Percentiles rank a stretch among this genome's conserved stretches.
phyloP scores from a whole-genome alignment of 2,329 filamentous ascomycete species.

The Aureobasidium zeae region DNA sequence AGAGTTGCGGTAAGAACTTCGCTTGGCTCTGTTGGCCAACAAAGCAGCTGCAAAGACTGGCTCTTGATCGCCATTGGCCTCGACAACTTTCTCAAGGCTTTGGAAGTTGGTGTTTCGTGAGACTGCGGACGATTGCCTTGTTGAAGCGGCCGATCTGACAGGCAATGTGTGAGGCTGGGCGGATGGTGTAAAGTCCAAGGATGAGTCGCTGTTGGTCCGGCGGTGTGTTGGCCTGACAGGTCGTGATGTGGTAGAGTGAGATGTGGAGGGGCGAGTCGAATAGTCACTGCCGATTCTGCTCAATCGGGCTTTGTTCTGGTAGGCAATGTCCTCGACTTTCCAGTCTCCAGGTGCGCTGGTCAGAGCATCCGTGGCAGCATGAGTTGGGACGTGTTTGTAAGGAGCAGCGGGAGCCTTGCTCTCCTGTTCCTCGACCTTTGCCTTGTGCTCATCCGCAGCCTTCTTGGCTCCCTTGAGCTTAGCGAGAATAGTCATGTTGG shows the following conservation, averaged over 20 bases:
- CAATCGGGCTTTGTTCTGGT: slow-evolving; percentile 12
- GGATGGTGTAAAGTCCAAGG: slow-evolving; percentile 7
- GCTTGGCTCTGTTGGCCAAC: slow-evolving; percentile 17
- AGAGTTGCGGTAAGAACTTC: slow-evolving; percentile 5
- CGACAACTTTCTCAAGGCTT: slow-evolving; percentile 11
- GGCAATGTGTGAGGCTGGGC: neutral
- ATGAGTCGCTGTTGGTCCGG: slow-evolving; percentile 10
- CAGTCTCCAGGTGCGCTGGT: slow-evolving; percentile 12
- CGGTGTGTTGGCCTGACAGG: slow-evolving; percentile 5
- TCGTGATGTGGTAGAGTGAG: slow-evolving; percentile 2
- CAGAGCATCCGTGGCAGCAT: slow-evolving; percentile 25
- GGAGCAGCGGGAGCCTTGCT: slow-evolving; percentile 13
- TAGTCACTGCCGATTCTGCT: slow-evolving; percentile 14
- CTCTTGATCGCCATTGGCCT: slow-evolving; percentile 11
- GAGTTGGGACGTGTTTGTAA: slow-evolving; percentile 24
- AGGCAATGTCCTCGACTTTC: slow-evolving; percentile 9
- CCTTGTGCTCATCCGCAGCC: slow-evolving; percentile 24
- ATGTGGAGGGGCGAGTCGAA: slow-evolving; percentile 12
- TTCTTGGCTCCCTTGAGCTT: slow-evolving; percentile 27
- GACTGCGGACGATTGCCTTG: neutral
- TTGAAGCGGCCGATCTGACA: slow-evolving; percentile 8
- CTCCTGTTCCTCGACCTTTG: slow-evolving; percentile 13
- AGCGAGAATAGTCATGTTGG: slow-evolving; percentile 27
- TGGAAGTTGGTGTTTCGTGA: slow-evolving; percentile 12
- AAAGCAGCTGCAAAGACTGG: slow-evolving; percentile 18